These are phyloP conservation scores for Primulina huaijiensis DNA, from an alignment of 257 asterid genomes.

Conservation along the genomic window DNA sequence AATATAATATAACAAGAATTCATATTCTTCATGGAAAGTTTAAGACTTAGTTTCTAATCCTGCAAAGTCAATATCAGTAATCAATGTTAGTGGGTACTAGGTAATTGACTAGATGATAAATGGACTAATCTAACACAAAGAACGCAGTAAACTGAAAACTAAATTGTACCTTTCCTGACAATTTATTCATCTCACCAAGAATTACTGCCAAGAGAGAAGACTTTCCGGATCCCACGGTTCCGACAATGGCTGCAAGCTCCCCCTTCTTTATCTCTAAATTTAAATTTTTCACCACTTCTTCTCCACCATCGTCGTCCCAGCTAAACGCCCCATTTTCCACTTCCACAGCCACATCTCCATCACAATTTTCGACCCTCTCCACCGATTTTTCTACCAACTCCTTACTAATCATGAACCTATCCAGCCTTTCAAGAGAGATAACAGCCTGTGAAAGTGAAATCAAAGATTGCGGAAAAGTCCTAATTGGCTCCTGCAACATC, in stretches of 20 bases:
- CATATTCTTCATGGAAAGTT: not conserved
- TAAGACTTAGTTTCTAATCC: not conserved
- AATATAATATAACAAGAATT: not conserved
- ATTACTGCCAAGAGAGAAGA: conserved; percentile 81
- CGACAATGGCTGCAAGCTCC: conserved; percentile 78
- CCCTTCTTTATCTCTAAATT: conserved; percentile 63
- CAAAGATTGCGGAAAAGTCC: conserved; percentile 91
- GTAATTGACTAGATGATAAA: not conserved
- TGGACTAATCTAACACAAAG: not conserved
- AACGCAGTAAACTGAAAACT: not conserved
- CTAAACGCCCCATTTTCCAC: conserved; percentile 61
- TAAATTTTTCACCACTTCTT: conserved; percentile 48
- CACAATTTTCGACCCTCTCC: conserved; percentile 66
- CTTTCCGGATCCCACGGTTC: conserved; percentile 96
- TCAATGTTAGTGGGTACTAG: not conserved
- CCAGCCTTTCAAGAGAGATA: conserved; percentile 79
- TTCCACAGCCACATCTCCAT: conserved; percentile 57
- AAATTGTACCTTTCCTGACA: conserved; percentile 68
- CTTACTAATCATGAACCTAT: conserved; percentile 71
- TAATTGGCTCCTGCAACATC: conserved; percentile 83
- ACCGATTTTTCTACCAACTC: conserved; percentile 63
- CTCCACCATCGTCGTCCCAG: conserved; percentile 80
- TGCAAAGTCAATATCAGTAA: not conserved
- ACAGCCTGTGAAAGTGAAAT: conserved; percentile 88
- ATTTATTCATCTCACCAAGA: conserved; percentile 91